Evolutionary conservation across 352 stramenopile genomes (phyloP), one percentile per base, ranked within the genome.

Genomic region (Globisporangium rhizosaccharum): DNA sequence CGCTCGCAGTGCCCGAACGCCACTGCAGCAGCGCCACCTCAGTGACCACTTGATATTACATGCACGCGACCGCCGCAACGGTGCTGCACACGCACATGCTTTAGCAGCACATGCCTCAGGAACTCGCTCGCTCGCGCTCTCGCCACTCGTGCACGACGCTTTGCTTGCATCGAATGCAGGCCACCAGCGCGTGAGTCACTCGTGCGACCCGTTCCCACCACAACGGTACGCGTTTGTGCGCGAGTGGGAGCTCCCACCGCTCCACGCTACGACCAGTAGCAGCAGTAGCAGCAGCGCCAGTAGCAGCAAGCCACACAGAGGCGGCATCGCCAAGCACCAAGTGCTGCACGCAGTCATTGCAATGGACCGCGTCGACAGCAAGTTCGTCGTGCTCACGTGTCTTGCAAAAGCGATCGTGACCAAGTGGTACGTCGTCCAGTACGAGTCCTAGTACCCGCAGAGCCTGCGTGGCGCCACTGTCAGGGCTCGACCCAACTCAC

Each of bases 321-420:
- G n/a, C 17, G 17, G 9, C 12, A n/a, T n/a, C 14, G 18, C 17
- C 8, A 23, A 48, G 56, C 52, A 56, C 20, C 59, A 65, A 25
- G 59, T 67, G 42, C 56, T 75, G 50, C 64, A 72, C 60, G 57
- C 62, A n/a, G 70, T 75, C 14, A 54, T 75, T 28, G 51, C 18
- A 6, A 42, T 60, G 20, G 62, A 70, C 26, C 26, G 53, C 42
- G 47, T 47, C 20, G 45, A 49, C 11, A 51, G 45, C 28, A 52
- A 51, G 3, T 65, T 72, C 30, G 70, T 79, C 11, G 52, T 77
- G 51, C 73, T 82, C 53, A 73, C 73, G 20, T 75, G 53, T 36
- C 65, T 79, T 39, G 52, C 57, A 20, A 82, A 82, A 44, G 59
- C 68, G 4, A 56, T 65, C 14, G 69, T 76, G 28, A 77, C 70